These are phyloP conservation scores for Fennellomyces sp. DNA, from an alignment of 371 early-diverging fungal species.

Conservation along the genomic window DNA sequence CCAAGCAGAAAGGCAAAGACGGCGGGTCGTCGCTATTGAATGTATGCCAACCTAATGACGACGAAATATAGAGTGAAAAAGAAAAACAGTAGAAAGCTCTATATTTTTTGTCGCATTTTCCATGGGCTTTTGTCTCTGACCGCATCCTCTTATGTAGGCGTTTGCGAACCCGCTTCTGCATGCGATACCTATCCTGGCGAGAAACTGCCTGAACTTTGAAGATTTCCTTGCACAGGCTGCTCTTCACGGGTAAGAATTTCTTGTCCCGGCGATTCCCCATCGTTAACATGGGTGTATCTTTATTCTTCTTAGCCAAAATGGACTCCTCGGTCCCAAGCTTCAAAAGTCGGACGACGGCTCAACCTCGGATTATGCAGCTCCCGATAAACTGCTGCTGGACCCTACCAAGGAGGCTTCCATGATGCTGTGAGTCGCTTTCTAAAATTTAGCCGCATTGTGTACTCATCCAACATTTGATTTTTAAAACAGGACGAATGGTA, in stretches of 20 bases:
- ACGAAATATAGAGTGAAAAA: neutral
- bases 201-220: slow-evolving; percentile 51
- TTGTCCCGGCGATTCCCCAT: neutral
- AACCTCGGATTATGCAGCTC: slow-evolving; percentile 23
- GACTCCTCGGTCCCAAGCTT: slow-evolving; percentile 34
- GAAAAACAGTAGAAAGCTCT: no score
- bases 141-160: slow-evolving; percentile 20
- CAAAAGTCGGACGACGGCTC: slow-evolving; percentile 16
- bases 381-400: slow-evolving; percentile 28
- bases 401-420: slow-evolving; percentile 19
- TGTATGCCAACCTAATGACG: no score
- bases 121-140: no score
- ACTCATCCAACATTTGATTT: neutral
- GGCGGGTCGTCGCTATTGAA: slow-evolving; percentile 25
- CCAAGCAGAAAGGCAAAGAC: slow-evolving; percentile 18
- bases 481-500: slow-evolving; percentile 14
- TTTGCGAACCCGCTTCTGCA: slow-evolving; percentile 53
- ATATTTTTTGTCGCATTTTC: neutral
- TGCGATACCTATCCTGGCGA: slow-evolving; percentile 53
- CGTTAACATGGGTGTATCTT: neutral
- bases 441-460: neutral
- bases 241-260: slow-evolving; percentile 35
- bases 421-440: slow-evolving; percentile 23
- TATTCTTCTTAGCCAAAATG: slow-evolving; percentile 31
- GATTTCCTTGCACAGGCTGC: slow-evolving; percentile 51